Conservation (phyloP, 768 basidiomycete genomes). For the Suillus discolor region DNA sequence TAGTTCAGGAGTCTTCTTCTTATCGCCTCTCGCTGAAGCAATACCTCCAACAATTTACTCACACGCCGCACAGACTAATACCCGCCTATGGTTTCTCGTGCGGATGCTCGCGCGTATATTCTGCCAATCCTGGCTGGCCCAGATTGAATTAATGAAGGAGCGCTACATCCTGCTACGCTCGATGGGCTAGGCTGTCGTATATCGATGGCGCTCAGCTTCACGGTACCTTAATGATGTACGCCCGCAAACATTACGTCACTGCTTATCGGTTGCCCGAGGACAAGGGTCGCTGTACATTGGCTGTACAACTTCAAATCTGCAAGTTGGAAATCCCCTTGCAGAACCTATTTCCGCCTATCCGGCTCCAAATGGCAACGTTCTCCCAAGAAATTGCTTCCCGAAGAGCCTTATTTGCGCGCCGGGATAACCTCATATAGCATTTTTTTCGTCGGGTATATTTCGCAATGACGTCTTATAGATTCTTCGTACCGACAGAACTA, state of each 20-base stretch:
- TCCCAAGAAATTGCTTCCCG: not conserved
- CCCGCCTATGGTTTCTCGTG: not conserved
- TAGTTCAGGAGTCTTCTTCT: not conserved
- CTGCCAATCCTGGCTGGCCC: not conserved
- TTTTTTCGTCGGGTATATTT: not conserved
- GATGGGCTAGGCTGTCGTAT: not conserved
- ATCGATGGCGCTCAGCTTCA: not conserved
- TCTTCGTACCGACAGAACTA: not conserved
- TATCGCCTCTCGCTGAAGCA: not conserved
- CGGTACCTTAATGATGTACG: not conserved
- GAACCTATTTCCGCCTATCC: not conserved
- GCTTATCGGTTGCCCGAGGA: constrained; percentile 1
- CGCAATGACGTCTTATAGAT: not conserved
- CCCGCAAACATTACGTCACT: not conserved
- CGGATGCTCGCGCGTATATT: not conserved
- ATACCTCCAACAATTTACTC: not conserved
- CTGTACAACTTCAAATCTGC: not conserved
- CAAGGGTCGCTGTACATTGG: not conserved
- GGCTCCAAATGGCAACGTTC: not conserved
- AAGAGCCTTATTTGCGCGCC: not conserved
- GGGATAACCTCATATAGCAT: not conserved
- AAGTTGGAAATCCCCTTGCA: not conserved
- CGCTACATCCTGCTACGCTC: not conserved
- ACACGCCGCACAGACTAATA: not conserved
- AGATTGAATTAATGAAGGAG: not conserved